These are phyloP conservation scores for Vaccinium darrowii DNA, from an alignment of 148 eudicot species.

Conservation along the genomic window DNA sequence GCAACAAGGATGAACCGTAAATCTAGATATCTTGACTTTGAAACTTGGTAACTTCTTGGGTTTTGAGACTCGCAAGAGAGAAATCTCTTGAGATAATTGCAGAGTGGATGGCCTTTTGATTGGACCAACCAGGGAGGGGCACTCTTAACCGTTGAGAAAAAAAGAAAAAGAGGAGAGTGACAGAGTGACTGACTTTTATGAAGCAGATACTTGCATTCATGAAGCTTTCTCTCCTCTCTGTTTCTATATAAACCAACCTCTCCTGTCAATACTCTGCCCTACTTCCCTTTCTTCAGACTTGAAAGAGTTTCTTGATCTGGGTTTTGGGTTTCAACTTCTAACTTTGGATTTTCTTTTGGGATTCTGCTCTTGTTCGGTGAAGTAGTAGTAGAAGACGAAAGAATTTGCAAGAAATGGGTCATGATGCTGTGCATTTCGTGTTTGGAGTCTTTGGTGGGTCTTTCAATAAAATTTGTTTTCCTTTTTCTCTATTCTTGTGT, in stretches of 20 bases:
- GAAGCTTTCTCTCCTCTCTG: neutral
- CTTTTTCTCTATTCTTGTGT: neutral
- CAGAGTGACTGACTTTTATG: too few species aligned
- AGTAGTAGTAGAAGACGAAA: neutral
- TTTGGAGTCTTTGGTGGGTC: conserved; percentile 29
- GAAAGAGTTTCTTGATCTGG: neutral
- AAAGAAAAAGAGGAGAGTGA: too few species aligned
- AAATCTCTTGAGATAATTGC: too few species aligned
- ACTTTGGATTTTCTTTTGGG: neutral
- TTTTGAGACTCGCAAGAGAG: too few species aligned
- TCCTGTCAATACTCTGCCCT: neutral
- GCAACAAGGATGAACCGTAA: too few species aligned
- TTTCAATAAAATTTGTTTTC: neutral
- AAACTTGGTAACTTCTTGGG: too few species aligned
- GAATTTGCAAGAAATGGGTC: conserved; percentile 3
- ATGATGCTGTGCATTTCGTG: conserved; percentile 10
- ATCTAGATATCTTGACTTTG: too few species aligned
- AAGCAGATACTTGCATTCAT: too few species aligned
- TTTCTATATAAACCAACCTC: neutral
- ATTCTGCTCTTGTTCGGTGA: neutral
- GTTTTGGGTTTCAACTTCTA: neutral
- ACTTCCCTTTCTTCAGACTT: neutral
- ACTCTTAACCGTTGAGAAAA: too few species aligned
- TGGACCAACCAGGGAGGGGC: too few species aligned
- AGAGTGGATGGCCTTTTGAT: too few species aligned